Evolutionary conservation across 208 protist genomes (phyloP).

Genomic region (Trypanosoma cruzi): DNA sequence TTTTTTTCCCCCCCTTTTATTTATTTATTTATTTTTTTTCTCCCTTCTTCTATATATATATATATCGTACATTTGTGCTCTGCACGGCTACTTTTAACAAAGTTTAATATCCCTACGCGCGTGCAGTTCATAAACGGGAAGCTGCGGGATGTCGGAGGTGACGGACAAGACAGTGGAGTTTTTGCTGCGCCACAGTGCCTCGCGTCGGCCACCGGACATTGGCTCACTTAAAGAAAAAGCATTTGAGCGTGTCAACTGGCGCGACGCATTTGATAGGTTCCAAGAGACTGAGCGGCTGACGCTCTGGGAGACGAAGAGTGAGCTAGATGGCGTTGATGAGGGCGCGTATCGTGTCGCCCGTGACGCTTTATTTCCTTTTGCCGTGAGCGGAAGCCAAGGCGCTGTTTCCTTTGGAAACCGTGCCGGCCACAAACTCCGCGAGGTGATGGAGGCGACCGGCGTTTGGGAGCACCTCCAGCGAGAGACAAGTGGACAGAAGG

Average conservation of each 20-base stretch:
- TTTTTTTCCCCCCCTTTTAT: slow-evolving; percentile 8
- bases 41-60: slow-evolving; percentile 9
- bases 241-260: slow-evolving; percentile 57
- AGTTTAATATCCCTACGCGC: background rate
- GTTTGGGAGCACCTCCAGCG: slow-evolving; percentile 62
- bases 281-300: slow-evolving; percentile 39
- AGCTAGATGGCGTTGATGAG: slow-evolving; percentile 50
- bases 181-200: slow-evolving; percentile 43
- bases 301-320: slow-evolving; percentile 65
- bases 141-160: slow-evolving; percentile 46
- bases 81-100: background rate
- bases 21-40: background rate
- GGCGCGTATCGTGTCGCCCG: slow-evolving; percentile 49
- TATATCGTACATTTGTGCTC: background rate
- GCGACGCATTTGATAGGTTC: slow-evolving; percentile 74
- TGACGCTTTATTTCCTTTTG: slow-evolving; percentile 73
- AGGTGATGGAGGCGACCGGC: slow-evolving; percentile 77
- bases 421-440: slow-evolving; percentile 91
- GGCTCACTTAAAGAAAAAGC: slow-evolving; percentile 19
- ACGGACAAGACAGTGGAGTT: slow-evolving; percentile 78
- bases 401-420: slow-evolving; percentile 70
- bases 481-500: slow-evolving; percentile 22
- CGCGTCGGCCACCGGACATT: slow-evolving; percentile 38
- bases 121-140: background rate
- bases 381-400: slow-evolving; percentile 38